Evolutionary conservation across 2,329 filamentous ascomycete species (phyloP).

Genomic region (Fusarium bactridioides): DNA sequence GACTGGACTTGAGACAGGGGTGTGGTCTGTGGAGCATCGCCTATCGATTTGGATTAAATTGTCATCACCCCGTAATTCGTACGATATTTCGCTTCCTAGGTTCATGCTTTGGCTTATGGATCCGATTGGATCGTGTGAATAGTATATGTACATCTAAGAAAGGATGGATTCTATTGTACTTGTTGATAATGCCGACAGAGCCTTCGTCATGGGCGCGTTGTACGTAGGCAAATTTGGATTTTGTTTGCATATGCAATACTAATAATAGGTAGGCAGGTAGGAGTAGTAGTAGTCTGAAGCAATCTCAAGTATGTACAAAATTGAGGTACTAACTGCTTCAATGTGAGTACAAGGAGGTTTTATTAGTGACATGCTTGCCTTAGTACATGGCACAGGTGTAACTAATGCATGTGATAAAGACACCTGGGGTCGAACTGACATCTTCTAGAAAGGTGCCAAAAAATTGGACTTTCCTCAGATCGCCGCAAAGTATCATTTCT

Average conservation of each 20-base stretch:
- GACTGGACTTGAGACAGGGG: background rate
- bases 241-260: background rate
- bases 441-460: conserved; percentile 11
- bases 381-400: background rate
- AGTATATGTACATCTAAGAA: background rate
- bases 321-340: background rate
- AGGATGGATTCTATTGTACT: background rate
- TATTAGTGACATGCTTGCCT: background rate
- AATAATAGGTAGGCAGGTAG: background rate
- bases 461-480: background rate
- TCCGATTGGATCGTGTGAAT: background rate
- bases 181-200: background rate
- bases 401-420: conserved; percentile 23
- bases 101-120: background rate
- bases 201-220: background rate
- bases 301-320: background rate
- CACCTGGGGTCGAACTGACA: background rate
- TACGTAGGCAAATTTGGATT: background rate
- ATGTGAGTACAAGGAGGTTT: background rate
- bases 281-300: background rate
- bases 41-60: background rate
- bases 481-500: background rate
- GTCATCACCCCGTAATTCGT: background rate
- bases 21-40: background rate
- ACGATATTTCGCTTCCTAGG: background rate